Evolutionary conservation across 768 basidiomycete species (phyloP).

Genomic region (Leccinum fibrillosum): DNA sequence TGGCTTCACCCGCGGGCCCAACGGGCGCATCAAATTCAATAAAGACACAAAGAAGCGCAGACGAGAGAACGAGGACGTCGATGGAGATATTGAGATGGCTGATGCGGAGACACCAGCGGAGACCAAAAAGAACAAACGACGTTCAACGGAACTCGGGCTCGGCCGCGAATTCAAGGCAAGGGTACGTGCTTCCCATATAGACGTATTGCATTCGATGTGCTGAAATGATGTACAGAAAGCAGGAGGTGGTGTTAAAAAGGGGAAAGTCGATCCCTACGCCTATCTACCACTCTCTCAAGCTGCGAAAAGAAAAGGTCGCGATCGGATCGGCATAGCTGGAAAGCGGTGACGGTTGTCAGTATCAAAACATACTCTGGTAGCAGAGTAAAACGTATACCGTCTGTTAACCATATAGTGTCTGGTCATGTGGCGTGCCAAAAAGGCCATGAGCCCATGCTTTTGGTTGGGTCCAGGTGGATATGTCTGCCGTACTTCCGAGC

Average conservation of each 20-base stretch:
- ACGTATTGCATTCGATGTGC: conserved; percentile 2
- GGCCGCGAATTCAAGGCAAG: conserved; percentile 96
- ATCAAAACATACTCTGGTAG: conserved; percentile 1
- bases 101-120: conserved; percentile 52
- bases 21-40: conserved; percentile 90
- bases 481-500: conserved; percentile 35
- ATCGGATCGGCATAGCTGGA: conserved; percentile 56
- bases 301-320: conserved; percentile 55
- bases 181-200: conserved; percentile 45
- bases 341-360: conserved; percentile 45
- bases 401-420: conserved; percentile 62
- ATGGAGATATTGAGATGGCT: conserved; percentile 71
- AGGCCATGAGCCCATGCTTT: conserved; percentile 56
- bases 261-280: conserved; percentile 87
- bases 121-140: conserved; percentile 48
- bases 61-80: conserved; percentile 59
- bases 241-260: conserved; percentile 89
- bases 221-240: conserved; percentile 63
- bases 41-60: conserved; percentile 95
- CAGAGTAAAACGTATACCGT: background rate
- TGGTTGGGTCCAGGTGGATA: conserved; percentile 56
- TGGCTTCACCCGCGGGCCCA: conserved; percentile 81
- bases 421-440: conserved; percentile 72
- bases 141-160: conserved; percentile 48
- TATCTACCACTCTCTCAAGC: conserved; percentile 85